These are phyloP conservation scores for Exophiala spinifera DNA, from an alignment of 2,329 filamentous ascomycete species.

Conservation along the genomic window DNA sequence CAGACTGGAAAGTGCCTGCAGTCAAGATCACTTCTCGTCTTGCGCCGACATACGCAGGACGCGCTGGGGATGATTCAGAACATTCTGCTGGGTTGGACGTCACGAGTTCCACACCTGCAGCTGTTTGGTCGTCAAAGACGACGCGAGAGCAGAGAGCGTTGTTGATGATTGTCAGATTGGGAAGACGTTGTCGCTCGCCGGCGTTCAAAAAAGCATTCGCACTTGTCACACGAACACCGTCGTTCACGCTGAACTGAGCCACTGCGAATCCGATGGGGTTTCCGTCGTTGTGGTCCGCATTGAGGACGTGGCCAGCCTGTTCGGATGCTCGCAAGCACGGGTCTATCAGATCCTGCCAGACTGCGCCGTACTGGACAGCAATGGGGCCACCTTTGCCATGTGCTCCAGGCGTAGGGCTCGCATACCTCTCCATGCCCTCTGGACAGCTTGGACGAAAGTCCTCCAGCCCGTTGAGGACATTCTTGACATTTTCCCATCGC, in stretches of 20 bases:
- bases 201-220: background rate
- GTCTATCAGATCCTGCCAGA: background rate
- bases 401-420: background rate
- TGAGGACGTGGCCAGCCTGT: background rate
- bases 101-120: background rate
- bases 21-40: conserved; percentile 46
- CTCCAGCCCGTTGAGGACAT: background rate
- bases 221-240: background rate
- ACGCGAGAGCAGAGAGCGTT: background rate
- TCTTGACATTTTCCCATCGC: background rate
- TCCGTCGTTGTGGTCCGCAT: background rate
- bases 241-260: background rate
- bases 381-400: background rate
- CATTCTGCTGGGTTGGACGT: background rate
- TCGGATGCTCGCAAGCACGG: background rate
- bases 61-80: background rate
- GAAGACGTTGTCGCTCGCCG: background rate
- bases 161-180: background rate
- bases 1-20: conserved; percentile 59
- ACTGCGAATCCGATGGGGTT: background rate
- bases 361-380: background rate
- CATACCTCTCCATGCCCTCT: background rate
- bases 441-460: background rate
- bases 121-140: background rate
- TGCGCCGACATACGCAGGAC: conserved; percentile 31